Base-by-base conservation (phyloP, 495 filamentous ascomycete genomes). In the Tirmania nivea region DNA sequence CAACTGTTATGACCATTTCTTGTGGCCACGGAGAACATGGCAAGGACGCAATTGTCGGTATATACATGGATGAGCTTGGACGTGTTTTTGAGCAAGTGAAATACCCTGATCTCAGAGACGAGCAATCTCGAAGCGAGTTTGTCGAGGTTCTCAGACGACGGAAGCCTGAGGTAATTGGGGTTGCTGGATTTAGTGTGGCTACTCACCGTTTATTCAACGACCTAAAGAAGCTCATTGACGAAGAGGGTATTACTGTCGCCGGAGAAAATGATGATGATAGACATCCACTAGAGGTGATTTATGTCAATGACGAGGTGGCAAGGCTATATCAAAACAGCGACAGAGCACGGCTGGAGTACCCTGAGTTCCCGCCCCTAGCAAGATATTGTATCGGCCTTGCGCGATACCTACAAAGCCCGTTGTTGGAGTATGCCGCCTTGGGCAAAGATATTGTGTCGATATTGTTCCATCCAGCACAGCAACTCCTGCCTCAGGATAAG, bases 271-370 rank as follows among this genome's bases (percentile, higher is more conserved):
- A 75, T 36, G 68, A 73, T 35, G 75, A 76, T 48, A 71, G 78
- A 51, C 80, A 69, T 57, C 72, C 73, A 17, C 69, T 96, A 34
- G 89, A 96, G 54, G 79, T 95, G 12, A 73, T 94, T 37, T 80
- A 92, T 56, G 83, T 95, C 59, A 94, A 96, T 56, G 90, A 96
- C 59, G 90, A 97, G 68, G 85, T 94, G 47, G 90, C 90, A 31
- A 76, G 90, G 17, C 74, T 96, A 5, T 97, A 95, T 65, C 86
- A 94, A 62, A 83, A 85, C 60, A 94, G 84, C 62, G 76, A 79
- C 19, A 78, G 89, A 20, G 87, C 85, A n/a, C 71, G 73, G 50
- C 67, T 72, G 10, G 90, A 96, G 51, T 84, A 89, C 60, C 90
- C 90, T 3, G 77, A 76, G 9, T 69, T 93, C 20, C 74, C 72